These are phyloP conservation scores for Microbotryum lychnidis-dioicae DNA, from an alignment of 1,284 basidiomycete genomes.

Conservation along the genomic window DNA sequence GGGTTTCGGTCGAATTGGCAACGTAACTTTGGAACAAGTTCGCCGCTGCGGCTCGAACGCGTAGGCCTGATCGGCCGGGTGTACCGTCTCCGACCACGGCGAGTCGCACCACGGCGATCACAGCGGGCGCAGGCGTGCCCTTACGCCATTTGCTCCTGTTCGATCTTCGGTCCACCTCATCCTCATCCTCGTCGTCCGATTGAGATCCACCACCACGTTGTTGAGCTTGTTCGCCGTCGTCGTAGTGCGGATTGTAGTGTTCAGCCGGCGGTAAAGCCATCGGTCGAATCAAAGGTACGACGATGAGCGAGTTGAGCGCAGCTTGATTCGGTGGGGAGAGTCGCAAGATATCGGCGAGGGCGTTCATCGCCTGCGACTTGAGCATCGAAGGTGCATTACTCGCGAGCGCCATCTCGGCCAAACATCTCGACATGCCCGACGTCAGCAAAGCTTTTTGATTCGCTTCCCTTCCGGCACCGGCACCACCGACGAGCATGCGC, in stretches of 20 bases:
- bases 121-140: slow-evolving; percentile 39
- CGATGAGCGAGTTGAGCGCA: slow-evolving; percentile 42
- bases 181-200: background rate
- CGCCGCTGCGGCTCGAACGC: slow-evolving; percentile 43
- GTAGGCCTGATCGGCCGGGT: slow-evolving; percentile 33
- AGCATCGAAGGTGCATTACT: slow-evolving; percentile 81
- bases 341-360: slow-evolving; percentile 54
- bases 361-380: slow-evolving; percentile 78
- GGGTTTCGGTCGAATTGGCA: slow-evolving; percentile 41
- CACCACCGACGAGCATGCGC: slow-evolving; percentile 46
- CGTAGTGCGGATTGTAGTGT: slow-evolving; percentile 1
- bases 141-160: slow-evolving; percentile 27
- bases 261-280: slow-evolving; percentile 10
- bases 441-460: slow-evolving; percentile 46
- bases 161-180: background rate
- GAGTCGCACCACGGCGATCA: slow-evolving; percentile 41
- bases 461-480: slow-evolving; percentile 38
- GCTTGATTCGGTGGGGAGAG: slow-evolving; percentile 47
- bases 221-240: slow-evolving; percentile 27
- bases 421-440: slow-evolving; percentile 64
- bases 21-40: slow-evolving; percentile 43
- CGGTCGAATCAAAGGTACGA: slow-evolving; percentile 43
- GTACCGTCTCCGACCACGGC: slow-evolving; percentile 41
- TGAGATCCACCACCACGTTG: background rate
- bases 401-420: slow-evolving; percentile 78